Base-by-base conservation (phyloP, 106 monocot species). In the Acorus gramineus region DNA sequence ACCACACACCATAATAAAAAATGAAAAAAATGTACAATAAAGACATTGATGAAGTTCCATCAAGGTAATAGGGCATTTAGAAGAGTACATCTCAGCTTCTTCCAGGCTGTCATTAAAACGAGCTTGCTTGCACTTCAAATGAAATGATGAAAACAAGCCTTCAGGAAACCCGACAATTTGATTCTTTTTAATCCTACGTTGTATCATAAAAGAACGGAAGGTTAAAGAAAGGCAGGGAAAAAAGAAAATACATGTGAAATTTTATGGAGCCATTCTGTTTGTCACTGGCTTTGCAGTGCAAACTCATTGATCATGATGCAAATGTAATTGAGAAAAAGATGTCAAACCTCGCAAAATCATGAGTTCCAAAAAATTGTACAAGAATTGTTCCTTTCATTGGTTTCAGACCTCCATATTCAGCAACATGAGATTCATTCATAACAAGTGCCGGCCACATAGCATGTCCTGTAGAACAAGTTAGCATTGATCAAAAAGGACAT, bases 291-390 rank as follows among this genome's bases (percentile, higher is more conserved):
- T 28, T 28, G 28, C 28, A 28, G 28, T 28, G 28, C 28, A 28
- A 28, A 28, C 28, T 28, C 28, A 28, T 28, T 28, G 28, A 28
- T 28, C 28, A 49, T 49, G 48, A 4, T 62, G 48, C 48, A 62
- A 12, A 62, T 47, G 49, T 2, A 6, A 8, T 49, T 28, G 28
- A 28, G 28, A 28, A 46, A 47, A 11, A 56, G 42, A 52, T 2
- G 70, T 4, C 42, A 3, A 60, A 98, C 96, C 96, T 92, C 79
- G 96, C 91, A 74, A 98, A 98, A 88, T 98, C 91, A 81, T 98
- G 91, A 45, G 96, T 88, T 59, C 91, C 96, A 76, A 98, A 98
- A 71, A 98, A 98, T 56, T 92, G 96, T 53, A 98, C 91, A 75
- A 80, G 62, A 77, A 98, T 67, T 43, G 79, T 81, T 74, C 76